Percentiles rank a stretch among this genome's conserved stretches.
phyloP scores from a whole-genome alignment of 1,139 yeast genomes.

The Magnusiomyces tetraspermus region DNA sequence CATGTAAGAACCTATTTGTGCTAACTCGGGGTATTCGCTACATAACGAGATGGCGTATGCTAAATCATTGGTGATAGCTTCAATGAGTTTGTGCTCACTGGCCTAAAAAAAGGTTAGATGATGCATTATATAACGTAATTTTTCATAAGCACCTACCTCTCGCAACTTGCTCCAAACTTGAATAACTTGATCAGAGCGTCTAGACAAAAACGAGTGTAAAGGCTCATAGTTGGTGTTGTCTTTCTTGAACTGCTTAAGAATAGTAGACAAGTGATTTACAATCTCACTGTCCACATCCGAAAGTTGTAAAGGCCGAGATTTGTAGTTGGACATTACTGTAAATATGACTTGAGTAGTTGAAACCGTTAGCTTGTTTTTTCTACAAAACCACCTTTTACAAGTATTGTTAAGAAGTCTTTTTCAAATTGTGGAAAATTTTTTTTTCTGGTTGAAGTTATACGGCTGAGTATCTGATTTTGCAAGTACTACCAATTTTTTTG shows the following conservation, averaged over 20 bases:
- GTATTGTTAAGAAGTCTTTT: too few relatives aligned
- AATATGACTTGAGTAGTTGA: neutral
- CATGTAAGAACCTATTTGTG: conserved; percentile 35
- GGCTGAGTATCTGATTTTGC: too few relatives aligned
- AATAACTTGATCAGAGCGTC: conserved; percentile 16
- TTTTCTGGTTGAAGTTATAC: too few relatives aligned
- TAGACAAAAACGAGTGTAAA: conserved; percentile 13
- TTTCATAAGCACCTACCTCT: conserved; percentile 11
- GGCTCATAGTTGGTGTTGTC: conserved; percentile 19
- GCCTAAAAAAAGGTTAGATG: conserved; percentile 17
- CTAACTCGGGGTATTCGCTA: conserved; percentile 16
- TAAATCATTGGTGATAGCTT: conserved; percentile 22
- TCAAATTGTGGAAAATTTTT: too few relatives aligned
- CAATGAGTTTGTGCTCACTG: conserved; percentile 20
- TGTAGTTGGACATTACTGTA: conserved; percentile 1
- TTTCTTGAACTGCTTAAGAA: conserved; percentile 7
- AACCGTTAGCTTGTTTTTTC: too few relatives aligned
- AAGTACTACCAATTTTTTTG: too few relatives aligned
- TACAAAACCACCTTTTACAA: too few relatives aligned
- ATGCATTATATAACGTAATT: conserved; percentile 1
- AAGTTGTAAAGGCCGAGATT: conserved; percentile 4
- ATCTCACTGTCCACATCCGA: conserved; percentile 7
- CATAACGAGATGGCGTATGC: conserved; percentile 6
- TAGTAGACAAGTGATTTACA: neutral
- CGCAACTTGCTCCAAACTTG: conserved; percentile 16